Evolutionary conservation across 345 rosid species (phyloP).

Genomic region (Combretum micranthum): DNA sequence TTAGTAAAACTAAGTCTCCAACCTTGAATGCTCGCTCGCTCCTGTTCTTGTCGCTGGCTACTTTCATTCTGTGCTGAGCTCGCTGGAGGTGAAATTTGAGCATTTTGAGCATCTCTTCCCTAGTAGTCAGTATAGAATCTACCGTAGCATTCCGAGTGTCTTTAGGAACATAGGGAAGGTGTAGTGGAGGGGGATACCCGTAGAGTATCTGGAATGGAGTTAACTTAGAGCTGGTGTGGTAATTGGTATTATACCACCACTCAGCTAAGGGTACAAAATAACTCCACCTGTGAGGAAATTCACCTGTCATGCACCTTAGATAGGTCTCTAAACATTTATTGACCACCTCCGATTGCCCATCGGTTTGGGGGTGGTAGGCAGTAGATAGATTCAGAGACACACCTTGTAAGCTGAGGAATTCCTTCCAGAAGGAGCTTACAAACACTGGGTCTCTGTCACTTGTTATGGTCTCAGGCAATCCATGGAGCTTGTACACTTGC

Average conservation of each 20-base stretch:
- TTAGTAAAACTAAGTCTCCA: background rate
- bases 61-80: background rate
- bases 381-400: background rate
- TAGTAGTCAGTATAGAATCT: background rate
- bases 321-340: background rate
- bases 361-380: background rate
- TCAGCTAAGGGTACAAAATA: background rate
- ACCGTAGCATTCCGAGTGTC: background rate
- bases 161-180: background rate
- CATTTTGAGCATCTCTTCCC: background rate
- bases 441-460: background rate
- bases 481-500: background rate
- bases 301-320: background rate
- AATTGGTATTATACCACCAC: background rate
- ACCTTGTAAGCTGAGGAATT: background rate
- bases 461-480: background rate
- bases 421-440: background rate
- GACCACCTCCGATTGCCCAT: background rate
- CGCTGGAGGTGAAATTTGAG: background rate
- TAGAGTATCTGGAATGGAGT: background rate
- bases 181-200: background rate
- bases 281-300: background rate
- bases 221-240: background rate
- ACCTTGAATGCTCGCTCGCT: background rate
- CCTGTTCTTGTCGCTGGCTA: background rate